phyloP scores from a whole-genome alignment of 108 stramenopile genomes.

The Cyclotella choctawhatcheeana region DNA sequence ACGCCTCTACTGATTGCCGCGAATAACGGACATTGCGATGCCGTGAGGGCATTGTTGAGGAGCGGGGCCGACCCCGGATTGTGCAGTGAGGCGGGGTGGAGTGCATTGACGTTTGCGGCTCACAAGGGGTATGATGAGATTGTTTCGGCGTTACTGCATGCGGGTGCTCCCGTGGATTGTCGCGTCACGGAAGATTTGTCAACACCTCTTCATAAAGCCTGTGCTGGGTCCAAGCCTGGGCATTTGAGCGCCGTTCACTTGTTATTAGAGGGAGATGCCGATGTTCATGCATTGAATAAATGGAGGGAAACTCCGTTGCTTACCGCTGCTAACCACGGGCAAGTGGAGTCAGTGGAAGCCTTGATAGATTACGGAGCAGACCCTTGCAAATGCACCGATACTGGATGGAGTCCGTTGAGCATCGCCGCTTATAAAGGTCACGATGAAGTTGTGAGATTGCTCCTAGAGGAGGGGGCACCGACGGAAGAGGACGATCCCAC shows the following conservation, averaged over 20 bases:
- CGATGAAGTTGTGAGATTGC: conserved; percentile 84
- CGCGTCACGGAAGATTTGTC: conserved; percentile 85
- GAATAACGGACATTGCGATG: conserved; percentile 88
- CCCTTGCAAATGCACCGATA: conserved; percentile 90
- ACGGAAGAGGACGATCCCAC: conserved; percentile 94
- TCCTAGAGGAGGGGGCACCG: conserved; percentile 85
- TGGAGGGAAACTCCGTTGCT: conserved; percentile 91
- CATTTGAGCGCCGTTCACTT: conserved; percentile 80
- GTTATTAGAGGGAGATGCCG: conserved; percentile 70
- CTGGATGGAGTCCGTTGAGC: conserved; percentile 91
- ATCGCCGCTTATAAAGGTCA: conserved; percentile 94
- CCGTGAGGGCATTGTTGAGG: conserved; percentile 80
- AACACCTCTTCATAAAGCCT: conserved; percentile 91
- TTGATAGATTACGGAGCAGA: conserved; percentile 82
- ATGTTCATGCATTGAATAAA: conserved; percentile 91
- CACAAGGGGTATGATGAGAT: conserved; percentile 94
- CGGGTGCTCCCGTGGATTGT: conserved; percentile 84
- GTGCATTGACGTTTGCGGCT: conserved; percentile 90
- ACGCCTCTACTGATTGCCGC: conserved; percentile 85
- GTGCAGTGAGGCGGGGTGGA: conserved; percentile 91
- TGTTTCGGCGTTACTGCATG: conserved; percentile 69
- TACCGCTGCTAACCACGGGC: conserved; percentile 91
- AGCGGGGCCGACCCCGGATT: conserved; percentile 83
- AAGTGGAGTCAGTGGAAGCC: conserved; percentile 79
- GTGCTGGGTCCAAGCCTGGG: conserved; percentile 85